Evolutionary conservation across 2,329 filamentous ascomycete genomes (phyloP).

Genomic region (Pseudogymnoascus sp.): DNA sequence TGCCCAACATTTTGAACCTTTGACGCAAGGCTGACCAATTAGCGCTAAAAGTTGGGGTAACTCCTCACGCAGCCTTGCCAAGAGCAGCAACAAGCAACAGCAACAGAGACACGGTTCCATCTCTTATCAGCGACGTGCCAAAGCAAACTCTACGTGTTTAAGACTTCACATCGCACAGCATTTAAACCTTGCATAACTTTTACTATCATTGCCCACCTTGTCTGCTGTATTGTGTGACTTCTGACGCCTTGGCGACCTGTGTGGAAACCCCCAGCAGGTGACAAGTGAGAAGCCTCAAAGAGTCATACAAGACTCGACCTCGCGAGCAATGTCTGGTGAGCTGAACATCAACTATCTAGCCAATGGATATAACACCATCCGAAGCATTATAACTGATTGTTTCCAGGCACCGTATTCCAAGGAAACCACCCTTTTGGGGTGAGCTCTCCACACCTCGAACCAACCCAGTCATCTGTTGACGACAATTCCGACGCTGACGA

Average conservation of each 20-base stretch:
- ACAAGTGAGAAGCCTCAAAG: not conserved
- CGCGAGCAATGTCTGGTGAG: constrained; percentile 3
- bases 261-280: not conserved
- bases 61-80: constrained; percentile 4
- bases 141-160: not conserved
- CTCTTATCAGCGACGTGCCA: constrained; percentile 2
- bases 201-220: not conserved
- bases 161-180: constrained; percentile 1
- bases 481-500: constrained; percentile 15
- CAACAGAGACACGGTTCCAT: not conserved
- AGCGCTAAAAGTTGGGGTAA: constrained; percentile 5
- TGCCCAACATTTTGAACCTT: not conserved
- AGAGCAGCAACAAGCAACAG: not conserved
- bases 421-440: not conserved
- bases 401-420: not conserved
- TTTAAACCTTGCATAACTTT: not conserved
- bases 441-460: not conserved
- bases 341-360: not conserved
- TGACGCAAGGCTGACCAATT: constrained; percentile 6
- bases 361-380: not conserved
- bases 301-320: constrained; percentile 3
- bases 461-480: not conserved
- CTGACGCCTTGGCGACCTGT: not conserved
- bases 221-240: not conserved
- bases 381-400: not conserved